Percentiles rank a stretch among this genome's conserved stretches.
phyloP scores from a whole-genome alignment of 2,329 filamentous ascomycete genomes.

The Aureobasidium melanogenum region DNA sequence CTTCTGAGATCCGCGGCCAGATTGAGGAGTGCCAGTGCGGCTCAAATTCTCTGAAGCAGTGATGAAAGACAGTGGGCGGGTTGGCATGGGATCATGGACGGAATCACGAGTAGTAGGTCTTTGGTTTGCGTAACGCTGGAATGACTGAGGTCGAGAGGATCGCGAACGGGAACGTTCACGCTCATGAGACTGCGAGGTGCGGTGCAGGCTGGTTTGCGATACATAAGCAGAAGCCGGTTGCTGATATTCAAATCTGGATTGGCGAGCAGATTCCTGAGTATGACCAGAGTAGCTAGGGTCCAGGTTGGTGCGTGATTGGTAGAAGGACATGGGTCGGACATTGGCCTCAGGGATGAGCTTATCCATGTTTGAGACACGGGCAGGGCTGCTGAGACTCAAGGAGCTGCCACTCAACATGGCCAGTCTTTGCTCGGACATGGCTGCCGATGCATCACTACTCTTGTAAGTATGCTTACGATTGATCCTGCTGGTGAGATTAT shows the following conservation, averaged over 20 bases:
- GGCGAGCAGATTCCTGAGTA: constrained; percentile 40
- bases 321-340: constrained; percentile 59
- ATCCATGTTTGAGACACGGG: constrained; percentile 32
- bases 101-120: background rate
- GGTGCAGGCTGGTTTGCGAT: constrained; percentile 19
- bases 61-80: constrained; percentile 10
- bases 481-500: constrained; percentile 64
- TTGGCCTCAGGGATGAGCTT: constrained; percentile 31
- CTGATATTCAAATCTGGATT: constrained; percentile 35
- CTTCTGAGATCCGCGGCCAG: constrained; percentile 15
- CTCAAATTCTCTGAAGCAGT: constrained; percentile 1
- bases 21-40: constrained; percentile 4
- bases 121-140: constrained; percentile 1
- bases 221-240: constrained; percentile 20
- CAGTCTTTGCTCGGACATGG: constrained; percentile 52
- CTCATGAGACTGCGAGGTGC: constrained; percentile 2
- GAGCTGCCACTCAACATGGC: constrained; percentile 41
- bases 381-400: constrained; percentile 27
- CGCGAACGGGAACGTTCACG: constrained; percentile 11
- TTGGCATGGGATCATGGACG: constrained; percentile 12
- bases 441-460: constrained; percentile 43
- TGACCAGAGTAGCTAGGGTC: constrained; percentile 45
- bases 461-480: constrained; percentile 63
- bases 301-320: constrained; percentile 62
- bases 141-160: constrained; percentile 12